A percentile compares a stretch with the other conserved stretches of the same genome.
These are phyloP conservation scores for Globisporangium takayamanum DNA, from an alignment of 352 stramenopile species.

Conservation along the genomic window DNA sequence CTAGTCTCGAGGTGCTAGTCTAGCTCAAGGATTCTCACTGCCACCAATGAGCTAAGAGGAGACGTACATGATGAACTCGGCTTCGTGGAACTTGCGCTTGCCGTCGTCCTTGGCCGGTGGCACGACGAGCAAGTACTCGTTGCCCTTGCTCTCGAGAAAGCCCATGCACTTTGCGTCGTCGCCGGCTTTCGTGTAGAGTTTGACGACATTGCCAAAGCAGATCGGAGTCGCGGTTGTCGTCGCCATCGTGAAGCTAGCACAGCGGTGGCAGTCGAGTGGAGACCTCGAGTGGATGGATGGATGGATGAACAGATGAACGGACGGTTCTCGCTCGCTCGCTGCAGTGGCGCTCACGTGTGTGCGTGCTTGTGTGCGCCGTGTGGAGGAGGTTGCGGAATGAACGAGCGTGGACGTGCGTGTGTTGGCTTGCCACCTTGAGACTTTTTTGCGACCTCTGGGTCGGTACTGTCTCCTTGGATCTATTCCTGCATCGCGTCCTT, in stretches of 20 bases:
- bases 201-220: conserved; percentile 51
- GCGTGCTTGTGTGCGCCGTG: not conserved
- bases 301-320: not conserved
- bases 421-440: no score
- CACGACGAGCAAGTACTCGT: conserved; percentile 49
- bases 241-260: conserved; percentile 15
- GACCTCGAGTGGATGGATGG: not conserved
- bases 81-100: conserved; percentile 36
- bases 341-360: not conserved
- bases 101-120: conserved; percentile 37
- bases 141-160: conserved; percentile 46
- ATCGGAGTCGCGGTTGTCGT: conserved; percentile 17
- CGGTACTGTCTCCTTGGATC: no score
- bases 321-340: not conserved
- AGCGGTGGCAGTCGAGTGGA: not conserved
- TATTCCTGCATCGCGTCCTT: no score
- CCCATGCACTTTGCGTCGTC: conserved; percentile 18
- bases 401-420: not conserved
- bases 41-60: not conserved
- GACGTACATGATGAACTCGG: conserved; percentile 68
- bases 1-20: not conserved
- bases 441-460: no score
- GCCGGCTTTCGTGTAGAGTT: conserved; percentile 31
- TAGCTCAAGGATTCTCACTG: not conserved
- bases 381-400: not conserved